Percentiles rank a stretch among this genome's conserved stretches.
Conservation (phyloP, 2,329 filamentous ascomycete species). For the Emergomyces orientalis region DNA sequence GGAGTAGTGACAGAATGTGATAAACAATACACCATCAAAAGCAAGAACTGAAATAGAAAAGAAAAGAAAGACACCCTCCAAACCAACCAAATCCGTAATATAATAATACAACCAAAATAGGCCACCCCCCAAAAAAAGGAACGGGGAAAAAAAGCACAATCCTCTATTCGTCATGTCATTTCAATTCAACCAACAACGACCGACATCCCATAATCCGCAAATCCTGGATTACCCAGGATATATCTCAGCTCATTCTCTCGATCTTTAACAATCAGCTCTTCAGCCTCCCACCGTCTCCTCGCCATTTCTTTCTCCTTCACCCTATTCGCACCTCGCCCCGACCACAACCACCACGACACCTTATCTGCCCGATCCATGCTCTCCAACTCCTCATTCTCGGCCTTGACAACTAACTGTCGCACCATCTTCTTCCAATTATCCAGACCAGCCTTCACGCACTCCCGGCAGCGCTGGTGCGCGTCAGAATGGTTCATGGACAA, state of each 20-base stretch:
- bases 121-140: background rate
- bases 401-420: slow-evolving; percentile 45
- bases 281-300: slow-evolving; percentile 34
- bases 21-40: background rate
- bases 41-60: background rate
- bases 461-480: slow-evolving; percentile 55
- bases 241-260: slow-evolving; percentile 22
- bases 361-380: slow-evolving; percentile 25
- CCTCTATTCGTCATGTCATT: background rate
- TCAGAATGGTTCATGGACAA: slow-evolving; percentile 21
- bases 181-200: slow-evolving; percentile 1
- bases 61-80: background rate
- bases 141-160: background rate
- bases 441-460: slow-evolving; percentile 68
- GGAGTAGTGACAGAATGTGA: background rate
- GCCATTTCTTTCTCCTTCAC: slow-evolving; percentile 23
- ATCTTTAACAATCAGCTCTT: slow-evolving; percentile 31
- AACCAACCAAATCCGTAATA: background rate
- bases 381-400: slow-evolving; percentile 30
- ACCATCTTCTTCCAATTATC: slow-evolving; percentile 82
- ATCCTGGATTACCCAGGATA: slow-evolving; percentile 9
- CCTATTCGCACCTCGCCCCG: slow-evolving; percentile 24
- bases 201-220: slow-evolving; percentile 8
- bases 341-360: slow-evolving; percentile 29
- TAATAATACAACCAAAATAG: background rate